Evolutionary conservation across 176 grass and related monocot genomes (phyloP).

Genomic region (Secale cereale): DNA sequence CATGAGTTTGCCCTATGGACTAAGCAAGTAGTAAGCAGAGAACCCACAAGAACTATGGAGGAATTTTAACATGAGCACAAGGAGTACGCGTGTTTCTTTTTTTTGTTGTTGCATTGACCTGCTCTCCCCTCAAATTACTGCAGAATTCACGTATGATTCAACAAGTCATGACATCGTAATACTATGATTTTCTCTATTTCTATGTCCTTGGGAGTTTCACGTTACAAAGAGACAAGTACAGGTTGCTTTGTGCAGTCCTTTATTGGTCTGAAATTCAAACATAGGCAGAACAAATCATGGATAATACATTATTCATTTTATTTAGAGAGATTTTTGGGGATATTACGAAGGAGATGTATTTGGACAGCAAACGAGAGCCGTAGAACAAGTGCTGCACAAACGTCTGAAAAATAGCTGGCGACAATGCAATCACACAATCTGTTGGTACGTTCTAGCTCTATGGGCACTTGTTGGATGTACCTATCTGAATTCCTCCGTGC

Average conservation of each 20-base stretch:
- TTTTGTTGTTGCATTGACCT: too few relatives aligned
- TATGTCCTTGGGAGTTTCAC: too few relatives aligned
- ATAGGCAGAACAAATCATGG: not conserved
- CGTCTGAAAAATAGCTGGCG: conserved; percentile 11
- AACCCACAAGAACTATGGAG: too few relatives aligned
- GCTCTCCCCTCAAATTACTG: too few relatives aligned
- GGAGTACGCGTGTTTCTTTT: too few relatives aligned
- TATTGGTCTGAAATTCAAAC: not conserved
- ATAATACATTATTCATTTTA: not conserved
- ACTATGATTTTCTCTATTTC: not conserved
- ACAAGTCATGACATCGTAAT: not conserved
- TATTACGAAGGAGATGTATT: not conserved
- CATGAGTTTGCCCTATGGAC: too few relatives aligned
- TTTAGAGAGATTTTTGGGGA: not conserved
- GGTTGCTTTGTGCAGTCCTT: too few relatives aligned
- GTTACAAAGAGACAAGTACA: too few relatives aligned
- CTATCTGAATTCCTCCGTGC: conserved; percentile 21
- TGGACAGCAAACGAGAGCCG: conserved; percentile 20
- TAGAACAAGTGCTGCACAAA: conserved; percentile 28
- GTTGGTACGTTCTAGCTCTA: conserved; percentile 24
- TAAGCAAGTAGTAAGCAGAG: too few relatives aligned
- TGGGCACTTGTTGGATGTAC: conserved; percentile 5
- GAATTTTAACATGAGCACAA: too few relatives aligned
- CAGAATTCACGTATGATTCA: not conserved
- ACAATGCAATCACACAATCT: conserved; percentile 19